Percentiles rank a stretch among this genome's conserved stretches.
phyloP scores from a whole-genome alignment of 2,329 filamentous ascomycete species.

The Pestalotiopsis sp. region DNA sequence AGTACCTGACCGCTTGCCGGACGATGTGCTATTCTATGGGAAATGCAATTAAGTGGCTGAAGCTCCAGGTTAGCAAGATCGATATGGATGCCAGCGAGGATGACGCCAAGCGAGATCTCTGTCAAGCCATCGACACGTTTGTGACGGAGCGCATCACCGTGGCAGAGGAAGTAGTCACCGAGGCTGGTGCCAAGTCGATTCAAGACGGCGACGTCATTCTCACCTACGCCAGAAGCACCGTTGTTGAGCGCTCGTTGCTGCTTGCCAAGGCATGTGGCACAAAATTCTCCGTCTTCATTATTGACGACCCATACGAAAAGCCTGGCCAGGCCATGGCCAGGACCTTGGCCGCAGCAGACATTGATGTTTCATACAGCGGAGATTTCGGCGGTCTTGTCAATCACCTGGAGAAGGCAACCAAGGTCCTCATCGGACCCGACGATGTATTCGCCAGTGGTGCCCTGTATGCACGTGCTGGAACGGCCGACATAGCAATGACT shows the following conservation, averaged over 20 bases:
- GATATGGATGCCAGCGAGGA: constrained; percentile 83
- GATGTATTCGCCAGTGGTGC: constrained; percentile 95
- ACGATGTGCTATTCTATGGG: constrained; percentile 97
- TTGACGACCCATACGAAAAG: constrained; percentile 68
- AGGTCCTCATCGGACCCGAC: constrained; percentile 84
- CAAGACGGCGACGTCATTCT: constrained; percentile 79
- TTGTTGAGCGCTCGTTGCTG: constrained; percentile 82
- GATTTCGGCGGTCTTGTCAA: constrained; percentile 75
- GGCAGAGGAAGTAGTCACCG: constrained; percentile 83
- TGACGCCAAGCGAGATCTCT: constrained; percentile 78
- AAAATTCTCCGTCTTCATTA: constrained; percentile 80
- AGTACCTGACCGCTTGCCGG: constrained; percentile 90
- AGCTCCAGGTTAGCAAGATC: constrained; percentile 87
- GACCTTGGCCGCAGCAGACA: constrained; percentile 66
- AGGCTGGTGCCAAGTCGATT: constrained; percentile 76
- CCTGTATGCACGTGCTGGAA: constrained; percentile 86
- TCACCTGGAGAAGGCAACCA: constrained; percentile 67
- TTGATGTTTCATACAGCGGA: constrained; percentile 80
- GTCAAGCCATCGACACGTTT: constrained; percentile 83
- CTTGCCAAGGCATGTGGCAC: constrained; percentile 71
- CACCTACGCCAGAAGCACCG: constrained; percentile 83
- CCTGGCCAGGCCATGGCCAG: constrained; percentile 66
- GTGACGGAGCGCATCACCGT: constrained; percentile 88
- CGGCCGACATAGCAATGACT: constrained; percentile 82
- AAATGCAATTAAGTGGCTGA: constrained; percentile 93